Evolutionary conservation across 2,329 filamentous ascomycete species (phyloP), one percentile per base, ranked within the genome.

Genomic region (Colletotrichum sp.): DNA sequence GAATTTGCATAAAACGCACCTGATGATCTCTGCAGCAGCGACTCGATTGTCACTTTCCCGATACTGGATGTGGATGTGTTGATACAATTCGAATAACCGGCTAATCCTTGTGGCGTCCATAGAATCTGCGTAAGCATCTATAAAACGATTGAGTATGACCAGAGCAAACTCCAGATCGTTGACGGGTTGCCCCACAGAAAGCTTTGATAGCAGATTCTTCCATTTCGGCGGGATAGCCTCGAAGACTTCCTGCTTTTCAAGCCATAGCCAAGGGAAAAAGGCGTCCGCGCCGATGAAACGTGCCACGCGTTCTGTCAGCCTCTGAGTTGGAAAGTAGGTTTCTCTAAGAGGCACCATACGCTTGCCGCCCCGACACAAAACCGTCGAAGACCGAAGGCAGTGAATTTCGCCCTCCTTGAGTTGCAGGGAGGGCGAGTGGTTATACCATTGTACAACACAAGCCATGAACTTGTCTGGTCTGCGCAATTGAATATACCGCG

Each of bases 101-200:
- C 36, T 9, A 39, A 39, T 39, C 49, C 49, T 55, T 55, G 49
- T 15, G 4, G 49, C 1, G 21, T n/a, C 18, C 32, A 59, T 64
- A 34, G 26, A 72, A 21, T 15, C 28, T 32, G 9, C 24, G 39
- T 55, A 52, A 34, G 24, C 66, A n/a, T 30, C 24, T 6, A 55
- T 26, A 24, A 63, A 65, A 28, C 52, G 30, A 26, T 30, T 55
- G 28, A 69, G 64, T 13, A 74, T 74, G 63, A 55, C 16, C 10
- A 71, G 26, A n/a, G 70, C 39, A 55, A 77, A 77, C 15, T 30
- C 26, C 9, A 69, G 57, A 18, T 68, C 44, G 28, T 75, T 68
- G 3, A 64, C 30, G 21, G 32, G 32, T 18, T 64, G 28, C 34
- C 67, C 66, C 18, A 77, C 71, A 36, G 30, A 15, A 57, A 77